Conservation (phyloP, 2,329 filamentous ascomycete genomes). For the Aureobasidium namibiae region DNA sequence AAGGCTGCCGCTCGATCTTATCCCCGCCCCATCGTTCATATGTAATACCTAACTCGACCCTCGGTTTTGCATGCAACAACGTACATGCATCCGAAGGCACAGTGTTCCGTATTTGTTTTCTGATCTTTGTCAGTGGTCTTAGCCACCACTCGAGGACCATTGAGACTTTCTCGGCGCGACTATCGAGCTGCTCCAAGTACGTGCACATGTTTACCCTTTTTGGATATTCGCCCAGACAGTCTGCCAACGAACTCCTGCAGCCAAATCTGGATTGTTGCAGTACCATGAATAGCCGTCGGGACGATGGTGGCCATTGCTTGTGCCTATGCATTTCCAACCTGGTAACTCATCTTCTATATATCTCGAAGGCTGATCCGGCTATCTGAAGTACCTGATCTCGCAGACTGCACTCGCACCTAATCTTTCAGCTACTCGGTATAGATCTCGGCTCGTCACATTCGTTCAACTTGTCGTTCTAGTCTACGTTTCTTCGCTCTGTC, state of each 20-base stretch:
- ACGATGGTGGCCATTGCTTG: neutral
- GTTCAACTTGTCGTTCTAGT: neutral
- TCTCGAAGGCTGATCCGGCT: neutral
- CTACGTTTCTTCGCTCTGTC: neutral
- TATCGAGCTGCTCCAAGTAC: neutral
- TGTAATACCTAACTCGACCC: neutral
- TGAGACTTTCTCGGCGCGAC: neutral
- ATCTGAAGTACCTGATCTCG: neutral
- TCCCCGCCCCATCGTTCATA: neutral
- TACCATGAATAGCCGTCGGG: slow-evolving; percentile 12
- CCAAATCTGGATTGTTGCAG: slow-evolving; percentile 11
- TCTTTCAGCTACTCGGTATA: neutral
- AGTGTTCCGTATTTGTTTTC: slow-evolving; percentile 4
- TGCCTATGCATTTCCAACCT: neutral
- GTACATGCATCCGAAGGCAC: slow-evolving; percentile 9
- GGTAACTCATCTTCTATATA: slow-evolving; percentile 5
- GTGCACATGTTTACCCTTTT: slow-evolving; percentile 1
- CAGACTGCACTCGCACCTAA: neutral
- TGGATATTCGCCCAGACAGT: neutral
- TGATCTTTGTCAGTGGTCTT: slow-evolving; percentile 10
- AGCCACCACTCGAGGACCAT: slow-evolving; percentile 1
- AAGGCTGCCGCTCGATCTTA: slow-evolving; percentile 3
- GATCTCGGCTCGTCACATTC: neutral
- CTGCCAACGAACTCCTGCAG: slow-evolving; percentile 8
- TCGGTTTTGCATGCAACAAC: slow-evolving; percentile 9